Percentiles rank a stretch among this genome's conserved stretches.
These are phyloP conservation scores for Chaetothyriales sp. DNA, from an alignment of 2,329 filamentous ascomycete species.

Conservation along the genomic window DNA sequence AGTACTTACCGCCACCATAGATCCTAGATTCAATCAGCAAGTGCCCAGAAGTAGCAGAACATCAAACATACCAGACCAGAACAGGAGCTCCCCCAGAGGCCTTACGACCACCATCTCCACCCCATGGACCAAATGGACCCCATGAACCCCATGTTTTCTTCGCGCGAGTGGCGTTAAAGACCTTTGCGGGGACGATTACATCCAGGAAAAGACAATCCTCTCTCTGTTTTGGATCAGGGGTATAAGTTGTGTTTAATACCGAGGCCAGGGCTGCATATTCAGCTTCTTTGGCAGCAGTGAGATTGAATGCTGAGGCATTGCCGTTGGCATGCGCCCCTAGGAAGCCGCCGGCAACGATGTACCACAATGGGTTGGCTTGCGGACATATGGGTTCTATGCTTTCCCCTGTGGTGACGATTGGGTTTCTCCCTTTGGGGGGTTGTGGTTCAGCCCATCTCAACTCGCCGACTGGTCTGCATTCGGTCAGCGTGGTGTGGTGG, in stretches of 20 bases:
- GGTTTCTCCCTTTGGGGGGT: conserved; percentile 28
- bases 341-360: conserved; percentile 20
- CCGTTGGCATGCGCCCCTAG: conserved; percentile 19
- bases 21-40: conserved; percentile 21
- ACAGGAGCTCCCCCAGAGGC: conserved; percentile 20
- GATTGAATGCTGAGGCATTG: conserved; percentile 18
- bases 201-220: conserved; percentile 28
- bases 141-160: conserved; percentile 15
- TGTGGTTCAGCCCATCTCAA: conserved; percentile 36
- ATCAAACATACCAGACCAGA: conserved; percentile 23
- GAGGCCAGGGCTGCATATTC: conserved; percentile 5
- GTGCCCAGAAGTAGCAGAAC: neutral
- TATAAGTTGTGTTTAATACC: conserved; percentile 13
- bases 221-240: conserved; percentile 22
- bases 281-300: conserved; percentile 16
- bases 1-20: conserved; percentile 29
- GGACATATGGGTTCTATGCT: conserved; percentile 26
- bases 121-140: conserved; percentile 1
- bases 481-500: neutral
- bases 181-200: conserved; percentile 22
- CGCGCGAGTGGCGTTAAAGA: conserved; percentile 21
- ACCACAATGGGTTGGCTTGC: conserved; percentile 34
- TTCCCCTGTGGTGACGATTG: conserved; percentile 23
- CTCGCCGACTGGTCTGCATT: conserved; percentile 29
- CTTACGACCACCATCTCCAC: conserved; percentile 10